These are phyloP conservation scores for Diaporthe helianthi DNA, from an alignment of 2,329 filamentous ascomycete species.

Conservation along the genomic window DNA sequence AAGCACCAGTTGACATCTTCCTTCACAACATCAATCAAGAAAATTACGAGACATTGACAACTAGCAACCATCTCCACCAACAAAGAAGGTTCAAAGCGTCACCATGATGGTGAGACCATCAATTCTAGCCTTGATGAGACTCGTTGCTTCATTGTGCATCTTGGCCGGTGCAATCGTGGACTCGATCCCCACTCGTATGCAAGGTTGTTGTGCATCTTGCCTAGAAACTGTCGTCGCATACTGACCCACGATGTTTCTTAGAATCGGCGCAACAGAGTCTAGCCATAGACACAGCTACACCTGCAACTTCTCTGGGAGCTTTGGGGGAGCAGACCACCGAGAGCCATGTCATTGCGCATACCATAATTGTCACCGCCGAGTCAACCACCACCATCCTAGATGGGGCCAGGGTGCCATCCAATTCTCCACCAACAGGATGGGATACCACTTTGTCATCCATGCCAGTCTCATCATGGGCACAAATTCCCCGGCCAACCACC, in stretches of 20 bases:
- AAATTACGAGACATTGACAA: background rate
- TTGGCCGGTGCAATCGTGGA: background rate
- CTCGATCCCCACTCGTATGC: background rate
- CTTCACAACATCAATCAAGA: background rate
- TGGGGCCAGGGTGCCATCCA: background rate
- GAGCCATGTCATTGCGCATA: background rate
- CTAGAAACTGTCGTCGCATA: no score
- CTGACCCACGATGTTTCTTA: background rate
- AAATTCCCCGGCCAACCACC: background rate
- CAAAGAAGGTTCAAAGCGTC: background rate
- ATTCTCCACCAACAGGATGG: background rate
- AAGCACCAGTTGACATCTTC: background rate
- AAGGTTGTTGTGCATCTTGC: background rate
- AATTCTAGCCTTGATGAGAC: background rate
- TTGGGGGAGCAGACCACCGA: background rate
- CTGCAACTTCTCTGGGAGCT: background rate
- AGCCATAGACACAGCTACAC: background rate
- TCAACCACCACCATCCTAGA: background rate
- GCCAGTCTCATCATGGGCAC: background rate
- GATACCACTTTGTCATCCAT: background rate
- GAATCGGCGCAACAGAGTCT: background rate
- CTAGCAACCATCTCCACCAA: background rate
- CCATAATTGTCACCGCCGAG: background rate
- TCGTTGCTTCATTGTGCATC: background rate
- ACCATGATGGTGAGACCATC: background rate